phyloP scores from a whole-genome alignment of 2,329 filamentous ascomycete species.

The Ceratocystiopsis brevicomis region DNA sequence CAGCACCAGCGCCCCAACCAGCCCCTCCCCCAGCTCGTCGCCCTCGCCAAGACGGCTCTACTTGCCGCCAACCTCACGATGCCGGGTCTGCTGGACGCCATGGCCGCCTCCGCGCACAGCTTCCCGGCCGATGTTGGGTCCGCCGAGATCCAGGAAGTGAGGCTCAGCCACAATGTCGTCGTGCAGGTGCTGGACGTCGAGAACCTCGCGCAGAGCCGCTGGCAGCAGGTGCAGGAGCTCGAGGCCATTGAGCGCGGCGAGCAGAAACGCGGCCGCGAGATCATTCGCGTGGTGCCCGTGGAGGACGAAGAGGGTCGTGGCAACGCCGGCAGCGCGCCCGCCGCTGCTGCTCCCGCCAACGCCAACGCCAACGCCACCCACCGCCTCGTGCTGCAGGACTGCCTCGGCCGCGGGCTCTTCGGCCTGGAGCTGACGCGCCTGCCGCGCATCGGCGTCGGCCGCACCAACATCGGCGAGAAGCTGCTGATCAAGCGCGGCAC shows the following conservation, averaged over 20 bases:
- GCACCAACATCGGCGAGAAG: slow-evolving; percentile 62
- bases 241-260: slow-evolving; percentile 58
- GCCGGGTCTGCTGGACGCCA: slow-evolving; percentile 28
- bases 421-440: slow-evolving; percentile 54
- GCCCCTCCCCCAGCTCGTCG: slow-evolving; percentile 51
- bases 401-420: slow-evolving; percentile 46
- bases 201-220: slow-evolving; percentile 60
- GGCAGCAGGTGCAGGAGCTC: slow-evolving; percentile 73
- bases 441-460: slow-evolving; percentile 43
- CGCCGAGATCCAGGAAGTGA: slow-evolving; percentile 32
- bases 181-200: slow-evolving; percentile 78
- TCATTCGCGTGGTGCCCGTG: slow-evolving; percentile 44
- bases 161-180: slow-evolving; percentile 41
- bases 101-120: neutral
- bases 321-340: slow-evolving; percentile 3
- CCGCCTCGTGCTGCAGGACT: slow-evolving; percentile 68
- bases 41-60: slow-evolving; percentile 65
- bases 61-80: slow-evolving; percentile 58
- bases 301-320: slow-evolving; percentile 24
- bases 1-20: neutral
- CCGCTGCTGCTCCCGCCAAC: slow-evolving; percentile 2
- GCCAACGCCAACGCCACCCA: slow-evolving; percentile 41
- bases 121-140: slow-evolving; percentile 10
- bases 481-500: slow-evolving; percentile 47
- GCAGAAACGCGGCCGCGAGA: slow-evolving; percentile 55